phyloP scores from a whole-genome alignment of 116 monocot genomes.

The Phalaenopsis hybrid region DNA sequence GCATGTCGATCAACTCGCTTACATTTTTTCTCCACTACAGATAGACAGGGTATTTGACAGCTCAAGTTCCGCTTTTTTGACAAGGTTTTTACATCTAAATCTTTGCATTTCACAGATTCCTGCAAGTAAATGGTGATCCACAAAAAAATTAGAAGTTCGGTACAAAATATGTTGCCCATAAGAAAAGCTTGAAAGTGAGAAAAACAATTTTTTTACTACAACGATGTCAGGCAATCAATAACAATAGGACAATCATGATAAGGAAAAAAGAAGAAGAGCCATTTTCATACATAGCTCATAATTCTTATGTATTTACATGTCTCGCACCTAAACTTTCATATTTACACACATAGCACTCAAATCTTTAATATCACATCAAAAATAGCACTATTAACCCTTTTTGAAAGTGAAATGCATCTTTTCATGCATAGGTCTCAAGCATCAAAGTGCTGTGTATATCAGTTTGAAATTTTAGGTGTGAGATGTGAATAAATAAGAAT shows the following conservation, averaged over 20 bases:
- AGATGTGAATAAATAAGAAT: too few species aligned
- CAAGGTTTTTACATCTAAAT: not conserved
- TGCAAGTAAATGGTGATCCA: conserved; percentile 3
- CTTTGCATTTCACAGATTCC: conserved; percentile 14
- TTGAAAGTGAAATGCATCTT: too few species aligned
- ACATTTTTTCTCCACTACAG: not conserved
- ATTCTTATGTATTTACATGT: too few species aligned
- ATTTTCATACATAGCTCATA: too few species aligned
- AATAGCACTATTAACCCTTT: too few species aligned
- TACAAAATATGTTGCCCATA: not conserved
- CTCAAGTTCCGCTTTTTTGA: conserved; percentile 9
- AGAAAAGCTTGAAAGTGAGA: not conserved
- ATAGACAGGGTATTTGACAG: not conserved
- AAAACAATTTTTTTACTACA: not conserved
- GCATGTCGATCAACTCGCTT: not conserved
- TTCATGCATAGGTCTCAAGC: too few species aligned
- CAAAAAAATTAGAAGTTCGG: not conserved
- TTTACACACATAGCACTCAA: too few species aligned
- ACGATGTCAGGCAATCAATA: not conserved
- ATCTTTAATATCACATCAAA: too few species aligned
- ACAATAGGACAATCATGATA: not conserved
- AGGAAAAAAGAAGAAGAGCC: not conserved
- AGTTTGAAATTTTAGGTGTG: too few species aligned
- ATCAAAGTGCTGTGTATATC: too few species aligned
- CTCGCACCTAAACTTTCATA: too few species aligned